Conservation (phyloP, 208 protist species). For the Leishmania mexicana region DNA sequence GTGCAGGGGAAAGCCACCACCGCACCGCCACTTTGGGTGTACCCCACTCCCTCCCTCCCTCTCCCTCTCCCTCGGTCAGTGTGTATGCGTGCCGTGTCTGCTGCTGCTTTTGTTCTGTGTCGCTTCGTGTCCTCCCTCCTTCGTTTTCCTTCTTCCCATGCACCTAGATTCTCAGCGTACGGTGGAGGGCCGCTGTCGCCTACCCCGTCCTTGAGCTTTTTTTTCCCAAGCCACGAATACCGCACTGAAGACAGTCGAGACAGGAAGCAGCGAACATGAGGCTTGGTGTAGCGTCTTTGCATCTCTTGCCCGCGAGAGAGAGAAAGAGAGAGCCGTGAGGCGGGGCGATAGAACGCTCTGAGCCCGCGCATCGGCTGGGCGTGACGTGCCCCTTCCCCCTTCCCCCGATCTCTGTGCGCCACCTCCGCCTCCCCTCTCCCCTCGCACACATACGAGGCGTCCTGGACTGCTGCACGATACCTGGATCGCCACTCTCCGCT, state of each 20-base stretch:
- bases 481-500: neutral
- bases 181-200: neutral
- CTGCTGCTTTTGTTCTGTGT: neutral
- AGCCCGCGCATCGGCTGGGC: neutral
- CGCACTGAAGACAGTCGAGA: neutral
- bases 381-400: neutral
- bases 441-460: neutral
- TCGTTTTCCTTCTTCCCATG: conserved; percentile 14
- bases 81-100: neutral
- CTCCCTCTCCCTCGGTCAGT: neutral
- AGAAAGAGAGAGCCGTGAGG: neutral
- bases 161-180: neutral
- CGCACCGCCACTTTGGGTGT: neutral
- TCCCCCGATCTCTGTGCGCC: neutral
- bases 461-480: neutral
- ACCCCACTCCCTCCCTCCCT: neutral
- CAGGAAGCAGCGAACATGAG: neutral
- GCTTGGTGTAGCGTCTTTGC: neutral
- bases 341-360: neutral
- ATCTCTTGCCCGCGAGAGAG: neutral
- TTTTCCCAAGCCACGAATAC: neutral
- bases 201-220: conserved; percentile 9
- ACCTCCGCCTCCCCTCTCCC: neutral
- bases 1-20: neutral
- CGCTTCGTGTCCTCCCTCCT: neutral